A percentile compares a stretch with the other conserved stretches of the same genome.
Evolutionary conservation across 2,329 filamentous ascomycete species (phyloP).

Genomic region (Colletotrichum sansevieriae): DNA sequence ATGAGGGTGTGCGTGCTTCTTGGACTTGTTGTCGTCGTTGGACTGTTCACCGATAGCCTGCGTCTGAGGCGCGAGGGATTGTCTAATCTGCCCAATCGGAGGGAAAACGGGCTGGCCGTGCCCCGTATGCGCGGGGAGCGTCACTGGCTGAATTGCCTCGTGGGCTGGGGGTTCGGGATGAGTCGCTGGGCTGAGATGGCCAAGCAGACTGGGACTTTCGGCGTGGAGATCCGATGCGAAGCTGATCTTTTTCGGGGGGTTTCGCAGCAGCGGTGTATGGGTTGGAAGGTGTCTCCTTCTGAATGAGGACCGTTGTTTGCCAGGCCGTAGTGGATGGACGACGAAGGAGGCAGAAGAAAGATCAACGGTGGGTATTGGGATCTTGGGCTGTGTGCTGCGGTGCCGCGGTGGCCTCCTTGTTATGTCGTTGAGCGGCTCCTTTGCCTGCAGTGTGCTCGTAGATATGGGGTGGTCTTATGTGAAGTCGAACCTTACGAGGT

Average conservation of each 20-base stretch:
- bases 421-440: slow-evolving; percentile 36
- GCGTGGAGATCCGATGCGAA: slow-evolving; percentile 39
- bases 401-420: slow-evolving; percentile 25
- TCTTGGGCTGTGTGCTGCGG: slow-evolving; percentile 17
- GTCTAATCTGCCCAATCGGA: slow-evolving; percentile 35
- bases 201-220: slow-evolving; percentile 24
- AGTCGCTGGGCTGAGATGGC: slow-evolving; percentile 14
- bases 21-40: slow-evolving; percentile 32
- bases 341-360: slow-evolving; percentile 15
- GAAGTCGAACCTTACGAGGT: slow-evolving; percentile 36
- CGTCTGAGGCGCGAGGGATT: slow-evolving; percentile 24
- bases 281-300: neutral
- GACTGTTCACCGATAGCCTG: slow-evolving; percentile 34
- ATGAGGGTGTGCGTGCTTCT: slow-evolving; percentile 37
- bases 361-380: slow-evolving; percentile 36
- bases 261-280: slow-evolving; percentile 36
- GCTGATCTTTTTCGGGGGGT: slow-evolving; percentile 29
- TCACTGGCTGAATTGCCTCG: slow-evolving; percentile 26
- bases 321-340: neutral
- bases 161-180: slow-evolving; percentile 17
- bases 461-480: slow-evolving; percentile 37
- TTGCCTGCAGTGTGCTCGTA: slow-evolving; percentile 29
- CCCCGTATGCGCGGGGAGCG: slow-evolving; percentile 21
- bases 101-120: slow-evolving; percentile 32
- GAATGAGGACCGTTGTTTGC: slow-evolving; percentile 5